Base-by-base conservation (phyloP, 2,329 filamentous ascomycete species). In the Elsinoe batatas region DNA sequence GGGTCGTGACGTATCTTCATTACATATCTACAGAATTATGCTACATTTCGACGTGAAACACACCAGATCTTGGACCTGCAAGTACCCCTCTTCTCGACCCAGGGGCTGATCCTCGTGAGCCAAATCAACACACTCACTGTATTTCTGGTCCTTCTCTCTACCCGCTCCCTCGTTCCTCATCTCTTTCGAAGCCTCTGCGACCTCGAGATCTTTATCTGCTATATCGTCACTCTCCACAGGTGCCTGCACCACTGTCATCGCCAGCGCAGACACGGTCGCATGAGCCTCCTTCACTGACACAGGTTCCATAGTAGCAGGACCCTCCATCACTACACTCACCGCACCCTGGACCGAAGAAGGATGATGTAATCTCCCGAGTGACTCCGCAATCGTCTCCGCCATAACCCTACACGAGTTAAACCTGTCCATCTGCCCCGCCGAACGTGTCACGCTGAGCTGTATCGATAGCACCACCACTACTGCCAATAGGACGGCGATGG, bases 401-500 rank as follows among this genome's bases (percentile, higher is more conserved):
- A 55, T 46, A n/a, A 32, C 30, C 12, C 33, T 26, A 22, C 53
- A 55, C 13, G 53, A 55, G n/a, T 55, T 40, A 22, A 55, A 44
- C 3, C 30, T 22, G 4, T 42, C 38, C 11, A 55, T 13, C 18
- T 55, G 37, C 18, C 20, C 18, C 6, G 33, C 53, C n/a, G 53
- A 42, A 15, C 53, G 20, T 11, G 36, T 13, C 15, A 42, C 53
- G 4, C 12, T 37, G 38, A 55, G 22, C 30, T 47, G 53, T 8
- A 55, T 33, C 11, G 40, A 22, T 5, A 55, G 30, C 40, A 55
- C 36, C 7, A 47, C 40, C 7, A 38, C 18, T 12, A 47, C 38
- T 8, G 32, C 38, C 15, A 55, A 32, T 13, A 82, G 67, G 3
- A 76, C 57, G 7, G 72, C 65, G 33, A 81, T 74, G 15, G 72